Conservation (phyloP, 768 basidiomycete genomes). For the Pleurotus giganteus region DNA sequence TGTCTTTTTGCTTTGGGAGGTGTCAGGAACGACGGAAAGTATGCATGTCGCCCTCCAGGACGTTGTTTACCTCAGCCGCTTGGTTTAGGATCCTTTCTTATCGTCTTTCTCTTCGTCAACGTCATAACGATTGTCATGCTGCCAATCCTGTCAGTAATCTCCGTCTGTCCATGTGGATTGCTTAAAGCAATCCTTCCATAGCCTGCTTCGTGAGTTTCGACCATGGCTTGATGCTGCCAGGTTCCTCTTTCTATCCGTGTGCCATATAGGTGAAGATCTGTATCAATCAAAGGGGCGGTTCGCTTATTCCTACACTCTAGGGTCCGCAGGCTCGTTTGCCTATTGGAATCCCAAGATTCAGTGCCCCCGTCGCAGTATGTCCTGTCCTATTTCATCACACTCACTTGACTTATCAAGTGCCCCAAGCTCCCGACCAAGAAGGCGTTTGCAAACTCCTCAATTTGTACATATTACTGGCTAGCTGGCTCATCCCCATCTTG, state of each 20-base stretch:
- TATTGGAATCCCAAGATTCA: slow-evolving; percentile 39
- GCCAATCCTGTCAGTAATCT: slow-evolving; percentile 38
- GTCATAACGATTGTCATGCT: slow-evolving; percentile 36
- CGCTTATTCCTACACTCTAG: slow-evolving; percentile 22
- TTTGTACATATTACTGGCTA: slow-evolving; percentile 45
- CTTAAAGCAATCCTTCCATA: slow-evolving; percentile 17
- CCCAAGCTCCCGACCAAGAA: slow-evolving; percentile 36
- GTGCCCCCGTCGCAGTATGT: slow-evolving; percentile 42
- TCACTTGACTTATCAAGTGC: not conserved
- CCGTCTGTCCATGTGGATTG: slow-evolving; percentile 10
- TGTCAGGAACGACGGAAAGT: slow-evolving; percentile 46
- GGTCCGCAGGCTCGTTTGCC: slow-evolving; percentile 40
- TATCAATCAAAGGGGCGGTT: not conserved
- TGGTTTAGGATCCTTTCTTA: slow-evolving; percentile 40
- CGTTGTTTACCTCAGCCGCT: not conserved
- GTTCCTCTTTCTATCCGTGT: slow-evolving; percentile 40
- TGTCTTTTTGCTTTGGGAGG: slow-evolving; percentile 44
- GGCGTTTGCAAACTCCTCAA: slow-evolving; percentile 48
- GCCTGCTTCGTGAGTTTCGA: slow-evolving; percentile 46
- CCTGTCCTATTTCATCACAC: slow-evolving; percentile 6
- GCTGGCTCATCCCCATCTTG: slow-evolving; percentile 52
- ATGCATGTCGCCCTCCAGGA: slow-evolving; percentile 16
- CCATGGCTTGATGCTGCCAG: slow-evolving; percentile 55
- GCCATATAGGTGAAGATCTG: slow-evolving; percentile 42
- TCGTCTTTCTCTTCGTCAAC: slow-evolving; percentile 41